Base-by-base conservation (phyloP, 2,329 filamentous ascomycete genomes). In the Arthrobotrys iridis region DNA sequence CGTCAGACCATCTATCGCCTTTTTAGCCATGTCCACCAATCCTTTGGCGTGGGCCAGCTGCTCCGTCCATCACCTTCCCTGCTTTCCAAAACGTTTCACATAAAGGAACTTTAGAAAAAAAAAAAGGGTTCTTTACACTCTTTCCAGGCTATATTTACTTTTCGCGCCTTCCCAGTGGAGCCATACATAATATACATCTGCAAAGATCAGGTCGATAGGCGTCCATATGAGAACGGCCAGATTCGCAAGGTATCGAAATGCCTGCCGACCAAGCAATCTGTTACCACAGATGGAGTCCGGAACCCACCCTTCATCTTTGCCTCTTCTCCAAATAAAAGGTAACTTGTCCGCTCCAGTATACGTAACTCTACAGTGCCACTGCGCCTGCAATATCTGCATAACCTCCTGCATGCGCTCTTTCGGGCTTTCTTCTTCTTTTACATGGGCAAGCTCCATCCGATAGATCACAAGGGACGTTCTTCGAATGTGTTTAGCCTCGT, bases 61-160 rank as follows among this genome's bases (percentile, higher is more conserved):
- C 55, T 43, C 55, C 57, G 57, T 41, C 13, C 45, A 45, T 28
- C 43, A 37, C 33, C 46, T 65, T 60, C 70, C 70, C 58, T 72
- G 67, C 52, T 65, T 46, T 18, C 48, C 40, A 15, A 73, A 20
- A 66, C 46, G 70, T 74, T 74, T 74, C 70, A 74, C 70, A 74
- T 67, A 46, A 45, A 65, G 22, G 11, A n/a, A n/a, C n/a, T n/a
- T n/a, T n/a, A n/a, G n/a, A 24, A 13, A 35, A 8, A 35, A 52
- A 55, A 37, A 55, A 50, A 62, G 65, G 45, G 64, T 52, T 60
- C 63, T 48, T 45, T n/a, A 41, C 22, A n/a, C 15, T 59, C 20
- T 59, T 41, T 45, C 46, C 43, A 33, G 64, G 43, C 43, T 35
- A 68, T 68, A 40, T 74, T 74, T 66, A 28, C 37, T 62, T 62